Evolutionary conservation across 352 stramenopile species (phyloP).

Genomic region (Phytophthora citricola): DNA sequence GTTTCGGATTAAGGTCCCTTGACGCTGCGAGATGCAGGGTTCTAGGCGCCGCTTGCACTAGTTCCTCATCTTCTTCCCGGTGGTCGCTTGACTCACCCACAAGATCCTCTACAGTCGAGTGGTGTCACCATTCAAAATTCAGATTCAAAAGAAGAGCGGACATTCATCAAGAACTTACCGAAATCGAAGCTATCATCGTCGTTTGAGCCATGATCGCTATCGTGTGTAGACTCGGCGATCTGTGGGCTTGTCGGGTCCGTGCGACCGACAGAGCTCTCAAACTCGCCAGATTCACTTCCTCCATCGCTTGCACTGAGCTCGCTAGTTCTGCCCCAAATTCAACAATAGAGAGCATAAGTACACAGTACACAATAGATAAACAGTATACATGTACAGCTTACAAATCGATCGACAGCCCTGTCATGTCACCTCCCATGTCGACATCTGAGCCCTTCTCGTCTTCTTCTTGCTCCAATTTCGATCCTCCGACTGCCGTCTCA

Average conservation of each 20-base stretch:
- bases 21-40: background rate
- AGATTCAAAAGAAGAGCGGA: background rate
- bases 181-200: constrained; percentile 55
- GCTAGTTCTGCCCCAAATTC: constrained; percentile 37
- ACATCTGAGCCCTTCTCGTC: constrained; percentile 16
- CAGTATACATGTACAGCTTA: constrained; percentile 29
- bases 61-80: constrained; percentile 19
- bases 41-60: background rate
- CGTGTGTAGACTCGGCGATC: constrained; percentile 3
- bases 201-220: constrained; percentile 7
- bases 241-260: background rate
- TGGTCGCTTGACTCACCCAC: constrained; percentile 36
- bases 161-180: constrained; percentile 34
- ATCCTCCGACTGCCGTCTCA: constrained; percentile 3
- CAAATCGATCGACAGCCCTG: constrained; percentile 71
- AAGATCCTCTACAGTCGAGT: constrained; percentile 39
- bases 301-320: constrained; percentile 22
- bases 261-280: background rate
- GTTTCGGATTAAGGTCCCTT: background rate
- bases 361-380: constrained; percentile 28
- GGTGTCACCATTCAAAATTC: background rate
- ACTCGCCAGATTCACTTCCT: background rate
- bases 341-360: constrained; percentile 22
- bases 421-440: constrained; percentile 23
- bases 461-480: background rate